Evolutionary conservation across 345 rosid genomes (phyloP), one percentile per base, ranked within the genome.

Genomic region (Trapa bicornis): DNA sequence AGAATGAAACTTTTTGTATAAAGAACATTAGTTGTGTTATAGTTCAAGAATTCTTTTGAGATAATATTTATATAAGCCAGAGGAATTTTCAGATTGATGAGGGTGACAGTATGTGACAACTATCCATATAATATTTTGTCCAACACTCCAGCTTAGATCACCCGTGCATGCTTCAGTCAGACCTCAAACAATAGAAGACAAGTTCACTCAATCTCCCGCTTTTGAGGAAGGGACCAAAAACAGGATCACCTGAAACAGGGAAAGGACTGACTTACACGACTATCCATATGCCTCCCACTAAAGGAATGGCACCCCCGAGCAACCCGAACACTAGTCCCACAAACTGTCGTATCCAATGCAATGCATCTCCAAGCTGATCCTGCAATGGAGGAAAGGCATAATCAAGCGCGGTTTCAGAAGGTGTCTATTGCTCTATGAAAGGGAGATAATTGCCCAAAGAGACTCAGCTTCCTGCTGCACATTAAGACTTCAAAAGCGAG

Each of bases 351-450:
- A 91, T 87, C 99, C 99, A 94, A 77, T 94, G 99, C 84, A 94
- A 78, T 61, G 81, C 96, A 79, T 94, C 98, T 79, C 99, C 99
- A 72, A 94, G 75, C 82, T 91, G 97, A 82, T 94, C 99, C 97
- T 94, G 81, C 42, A 35, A 67, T 71, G 78, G 36, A 22, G 60
- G 42, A 75, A 57, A 38, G 67, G 29, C 4, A 47, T 67, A 22
- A 38, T 10, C 47, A 36, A 15, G 48, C 64, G 70, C 56, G n/a
- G 29, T 52, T 68, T 67, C 63, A 58, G 42, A 61, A 13, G 17
- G 39, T 37, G 4, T 38, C 47, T 42, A 36, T 56, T 45, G 56
- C 42, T 13, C 41, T 22, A 0, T 2, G 13, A 8, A 0, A 16
- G 4, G 8, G 45, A 42, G 8, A 37, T 5, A n/a, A 39, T 54